Evolutionary conservation across 371 early-diverging fungal species (phyloP).

Genomic region (Sporodiniella umbellata): DNA sequence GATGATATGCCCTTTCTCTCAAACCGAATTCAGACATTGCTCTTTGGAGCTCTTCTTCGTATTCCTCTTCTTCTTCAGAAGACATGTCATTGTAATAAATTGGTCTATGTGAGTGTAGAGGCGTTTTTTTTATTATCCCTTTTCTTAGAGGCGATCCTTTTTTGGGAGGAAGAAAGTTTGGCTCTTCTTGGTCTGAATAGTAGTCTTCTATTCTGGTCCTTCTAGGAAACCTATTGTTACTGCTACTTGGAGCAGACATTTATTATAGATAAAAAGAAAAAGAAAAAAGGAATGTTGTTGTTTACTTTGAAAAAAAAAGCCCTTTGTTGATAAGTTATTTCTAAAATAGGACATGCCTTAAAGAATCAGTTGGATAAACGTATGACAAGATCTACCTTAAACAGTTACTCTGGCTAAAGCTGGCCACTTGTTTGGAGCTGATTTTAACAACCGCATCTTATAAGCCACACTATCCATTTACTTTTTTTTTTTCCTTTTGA

Average conservation of each 20-base stretch:
- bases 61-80: slow-evolving; percentile 3
- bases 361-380: not conserved
- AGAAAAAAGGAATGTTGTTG: slow-evolving; percentile 5
- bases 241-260: slow-evolving; percentile 9
- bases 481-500: not conserved
- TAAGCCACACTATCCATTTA: slow-evolving; percentile 1
- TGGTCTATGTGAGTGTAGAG: not conserved
- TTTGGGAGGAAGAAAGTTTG: not conserved
- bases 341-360: not conserved
- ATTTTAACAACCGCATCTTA: not conserved
- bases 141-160: not conserved
- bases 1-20: not conserved
- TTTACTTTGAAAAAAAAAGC: not conserved
- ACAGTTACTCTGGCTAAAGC: no score
- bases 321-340: not conserved
- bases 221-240: slow-evolving; percentile 1
- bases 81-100: not conserved
- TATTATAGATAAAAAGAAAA: not conserved
- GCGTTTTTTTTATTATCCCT: not conserved
- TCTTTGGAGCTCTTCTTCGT: slow-evolving; percentile 8
- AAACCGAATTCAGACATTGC: slow-evolving; percentile 6
- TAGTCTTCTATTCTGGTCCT: slow-evolving; percentile 12
- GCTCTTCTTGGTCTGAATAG: slow-evolving; percentile 12
- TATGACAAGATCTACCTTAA: not conserved
- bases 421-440: no score